A percentile compares a stretch with the other conserved stretches of the same genome.
Conservation (phyloP, 768 basidiomycete genomes). For the Leccinum truebloodii region DNA sequence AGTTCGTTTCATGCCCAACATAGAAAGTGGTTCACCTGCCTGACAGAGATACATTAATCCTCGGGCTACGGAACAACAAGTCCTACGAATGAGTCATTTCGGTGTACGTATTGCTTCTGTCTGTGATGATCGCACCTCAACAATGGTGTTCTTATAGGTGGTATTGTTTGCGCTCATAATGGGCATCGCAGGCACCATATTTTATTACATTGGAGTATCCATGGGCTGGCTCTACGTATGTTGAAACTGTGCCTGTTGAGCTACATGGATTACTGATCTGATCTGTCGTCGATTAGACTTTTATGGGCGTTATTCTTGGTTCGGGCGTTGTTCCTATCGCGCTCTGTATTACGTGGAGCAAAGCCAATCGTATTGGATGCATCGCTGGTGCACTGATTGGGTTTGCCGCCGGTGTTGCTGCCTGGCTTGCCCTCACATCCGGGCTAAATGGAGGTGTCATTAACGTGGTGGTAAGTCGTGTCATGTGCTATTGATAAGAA, state of each 20-base stretch:
- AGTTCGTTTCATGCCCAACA: not conserved
- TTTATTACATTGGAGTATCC: slow-evolving; percentile 88
- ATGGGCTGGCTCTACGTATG: slow-evolving; percentile 93
- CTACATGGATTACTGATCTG: not conserved
- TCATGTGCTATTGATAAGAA: not conserved
- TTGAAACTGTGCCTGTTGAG: slow-evolving; percentile 11
- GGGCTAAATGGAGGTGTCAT: slow-evolving; percentile 68
- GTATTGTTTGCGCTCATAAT: slow-evolving; percentile 72
- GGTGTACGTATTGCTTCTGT: slow-evolving; percentile 44
- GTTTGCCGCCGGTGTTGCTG: slow-evolving; percentile 66
- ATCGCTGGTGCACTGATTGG: slow-evolving; percentile 72
- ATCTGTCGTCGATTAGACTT: slow-evolving; percentile 49
- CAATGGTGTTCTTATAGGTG: slow-evolving; percentile 43
- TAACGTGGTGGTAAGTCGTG: slow-evolving; percentile 57
- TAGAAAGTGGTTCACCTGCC: not conserved
- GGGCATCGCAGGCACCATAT: slow-evolving; percentile 81
- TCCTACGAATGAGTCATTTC: slow-evolving; percentile 66
- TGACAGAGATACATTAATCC: slow-evolving; percentile 77
- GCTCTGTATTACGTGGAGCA: slow-evolving; percentile 79
- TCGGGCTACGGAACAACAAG: slow-evolving; percentile 70
- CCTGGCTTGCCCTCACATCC: slow-evolving; percentile 85
- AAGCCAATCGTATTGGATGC: slow-evolving; percentile 85
- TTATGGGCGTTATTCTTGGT: slow-evolving; percentile 87
- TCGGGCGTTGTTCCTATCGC: slow-evolving; percentile 88
- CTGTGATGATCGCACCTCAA: not conserved